phyloP scores from a whole-genome alignment of 768 basidiomycete genomes.

The Auriscalpium vulgare region DNA sequence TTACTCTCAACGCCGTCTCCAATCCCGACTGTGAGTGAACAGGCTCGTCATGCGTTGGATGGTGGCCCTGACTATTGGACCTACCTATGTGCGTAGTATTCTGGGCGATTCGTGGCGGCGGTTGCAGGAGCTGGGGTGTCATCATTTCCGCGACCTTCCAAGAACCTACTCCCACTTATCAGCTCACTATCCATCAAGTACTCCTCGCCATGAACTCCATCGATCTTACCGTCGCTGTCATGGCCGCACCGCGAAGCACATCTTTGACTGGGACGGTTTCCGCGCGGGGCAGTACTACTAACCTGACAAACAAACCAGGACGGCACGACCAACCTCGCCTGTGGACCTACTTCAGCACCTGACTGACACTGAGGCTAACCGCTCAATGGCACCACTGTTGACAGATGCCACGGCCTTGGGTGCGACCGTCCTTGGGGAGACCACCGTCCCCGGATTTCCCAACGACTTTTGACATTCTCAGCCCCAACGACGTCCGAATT shows the following conservation, averaged over 20 bases:
- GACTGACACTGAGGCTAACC: no score
- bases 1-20: constrained; percentile 6
- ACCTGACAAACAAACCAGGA: constrained; percentile 2
- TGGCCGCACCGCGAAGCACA: constrained; percentile 25
- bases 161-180: constrained; percentile 28
- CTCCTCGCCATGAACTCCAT: constrained; percentile 13
- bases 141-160: constrained; percentile 29
- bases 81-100: no score
- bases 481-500: background rate
- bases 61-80: no score
- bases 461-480: background rate
- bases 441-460: constrained; percentile 1
- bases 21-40: no score
- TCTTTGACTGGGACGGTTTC: constrained; percentile 27
- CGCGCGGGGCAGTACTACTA: constrained; percentile 9
- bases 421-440: no score
- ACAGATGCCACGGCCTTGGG: no score
- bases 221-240: constrained; percentile 18
- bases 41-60: no score
- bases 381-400: no score
- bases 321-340: constrained; percentile 17
- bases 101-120: constrained; percentile 5
- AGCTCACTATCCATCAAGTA: constrained; percentile 16
- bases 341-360: constrained; percentile 19
- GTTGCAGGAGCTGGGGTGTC: constrained; percentile 30